Base-by-base conservation (phyloP, 75 land plant species). In the Picea sitchensis region DNA sequence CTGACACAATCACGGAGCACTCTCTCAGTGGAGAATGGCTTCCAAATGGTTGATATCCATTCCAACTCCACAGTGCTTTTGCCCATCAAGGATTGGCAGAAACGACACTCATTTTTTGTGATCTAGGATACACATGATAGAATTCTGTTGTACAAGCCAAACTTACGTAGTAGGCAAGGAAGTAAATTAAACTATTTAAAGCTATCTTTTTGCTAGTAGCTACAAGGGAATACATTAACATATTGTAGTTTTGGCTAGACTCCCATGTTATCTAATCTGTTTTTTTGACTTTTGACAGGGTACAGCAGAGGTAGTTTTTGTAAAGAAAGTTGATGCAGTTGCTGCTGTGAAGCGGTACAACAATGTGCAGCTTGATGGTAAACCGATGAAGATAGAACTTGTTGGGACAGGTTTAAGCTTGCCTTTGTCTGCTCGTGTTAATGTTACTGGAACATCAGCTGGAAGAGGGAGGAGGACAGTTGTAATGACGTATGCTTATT, bases 341-440 rank as follows among this genome's bases (percentile, higher is more conserved):
- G 86, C 91, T 47, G 95, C 95, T 36, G 44, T 91, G 76, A 91
- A 89, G 77, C 88, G 90, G 20, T 93, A 89, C 81, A 91, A 91
- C 59, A 87, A 91, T 83, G 95, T 91, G 20, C 88, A 84, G 72
- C 89, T 93, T 62, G 95, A 93, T 87, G 95, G 95, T 60, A 93
- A 93, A 78, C 90, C 93, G 4, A 84, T 91, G 95, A 93, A 86
- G 74, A 86, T 93, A 58, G 95, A 91, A 65, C 21, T 91, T 20
- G 85, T 93, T 38, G 95, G 95, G 41, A 59, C 79, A 12, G 82
- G 84, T 71, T 4, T 84, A 2, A 68, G 68, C 14, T 17, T 77
- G 5, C 87, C 92, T 61, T 58, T 82, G 58, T 30, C 82, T 80
- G 57, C 86, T 20, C 82, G 80, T 23, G 80, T 81, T 5, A 84